Conservation (phyloP, 148 eudicot species). For the Bassia scoparia region DNA sequence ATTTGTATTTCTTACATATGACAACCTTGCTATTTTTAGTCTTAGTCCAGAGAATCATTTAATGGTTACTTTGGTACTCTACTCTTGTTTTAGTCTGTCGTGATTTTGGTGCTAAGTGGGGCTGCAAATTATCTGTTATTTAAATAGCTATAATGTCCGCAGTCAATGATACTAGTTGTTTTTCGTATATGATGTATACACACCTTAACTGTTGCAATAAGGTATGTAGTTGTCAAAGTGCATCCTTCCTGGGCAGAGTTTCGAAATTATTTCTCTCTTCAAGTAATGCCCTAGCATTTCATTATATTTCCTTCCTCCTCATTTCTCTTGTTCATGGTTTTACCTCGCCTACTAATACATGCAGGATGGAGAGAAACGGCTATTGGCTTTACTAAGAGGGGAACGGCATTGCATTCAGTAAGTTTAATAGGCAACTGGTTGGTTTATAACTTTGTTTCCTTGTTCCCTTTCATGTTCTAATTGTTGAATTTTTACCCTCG, state of each 20-base stretch:
- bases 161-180: background rate
- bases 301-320: background rate
- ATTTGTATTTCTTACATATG: background rate
- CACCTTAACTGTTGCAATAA: conserved; percentile 39
- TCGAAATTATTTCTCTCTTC: conserved; percentile 65
- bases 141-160: background rate
- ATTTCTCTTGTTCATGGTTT: background rate
- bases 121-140: too few relatives aligned
- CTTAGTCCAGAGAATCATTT: background rate
- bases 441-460: too few relatives aligned
- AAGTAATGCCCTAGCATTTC: conserved; percentile 51
- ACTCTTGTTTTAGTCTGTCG: too few relatives aligned
- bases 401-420: conserved; percentile 71
- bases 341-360: conserved; percentile 9
- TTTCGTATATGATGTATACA: background rate
- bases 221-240: conserved; percentile 92
- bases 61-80: background rate
- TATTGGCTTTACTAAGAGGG: conserved; percentile 92
- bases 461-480: too few relatives aligned
- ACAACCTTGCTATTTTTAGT: background rate
- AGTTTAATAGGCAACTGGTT: conserved; percentile 24
- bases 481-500: too few relatives aligned
- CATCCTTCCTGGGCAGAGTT: conserved; percentile 84
- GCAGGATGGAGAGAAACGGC: conserved; percentile 80
- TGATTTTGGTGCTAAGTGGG: too few relatives aligned